Percentiles rank a stretch among this genome's conserved stretches.
Evolutionary conservation across 805 yeast species (phyloP).

Genomic region (Saccharomyces paradoxus): DNA sequence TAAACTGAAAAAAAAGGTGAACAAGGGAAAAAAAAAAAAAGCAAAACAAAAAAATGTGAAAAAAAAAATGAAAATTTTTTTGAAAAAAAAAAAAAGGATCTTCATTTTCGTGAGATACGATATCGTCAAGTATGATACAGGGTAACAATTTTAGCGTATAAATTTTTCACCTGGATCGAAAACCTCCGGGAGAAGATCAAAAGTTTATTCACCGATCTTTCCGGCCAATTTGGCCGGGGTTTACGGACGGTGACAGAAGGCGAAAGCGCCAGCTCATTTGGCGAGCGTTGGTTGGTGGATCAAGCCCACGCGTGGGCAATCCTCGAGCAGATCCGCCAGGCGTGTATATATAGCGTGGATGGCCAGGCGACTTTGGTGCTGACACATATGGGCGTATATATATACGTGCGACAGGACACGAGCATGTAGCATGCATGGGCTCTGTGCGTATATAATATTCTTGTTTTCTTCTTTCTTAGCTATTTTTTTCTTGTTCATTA

Average conservation of each 20-base stretch:
- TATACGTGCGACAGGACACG: neutral
- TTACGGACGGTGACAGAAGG: neutral
- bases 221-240: neutral
- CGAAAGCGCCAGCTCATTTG: neutral
- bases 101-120: neutral
- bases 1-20: neutral
- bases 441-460: neutral
- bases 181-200: neutral
- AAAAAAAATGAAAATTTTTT: neutral
- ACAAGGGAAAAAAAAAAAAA: neutral
- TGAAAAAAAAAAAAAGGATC: neutral
- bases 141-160: neutral
- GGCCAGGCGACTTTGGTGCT: neutral
- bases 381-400: neutral
- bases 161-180: neutral
- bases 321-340: neutral
- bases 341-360: neutral
- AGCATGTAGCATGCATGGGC: neutral
- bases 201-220: neutral
- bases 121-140: neutral
- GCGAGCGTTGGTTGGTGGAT: neutral
- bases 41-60: neutral
- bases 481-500: neutral
- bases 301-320: neutral
- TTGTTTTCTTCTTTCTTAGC: neutral